Base-by-base conservation (phyloP, 208 protist genomes). In the Leishmania amazonensis region DNA sequence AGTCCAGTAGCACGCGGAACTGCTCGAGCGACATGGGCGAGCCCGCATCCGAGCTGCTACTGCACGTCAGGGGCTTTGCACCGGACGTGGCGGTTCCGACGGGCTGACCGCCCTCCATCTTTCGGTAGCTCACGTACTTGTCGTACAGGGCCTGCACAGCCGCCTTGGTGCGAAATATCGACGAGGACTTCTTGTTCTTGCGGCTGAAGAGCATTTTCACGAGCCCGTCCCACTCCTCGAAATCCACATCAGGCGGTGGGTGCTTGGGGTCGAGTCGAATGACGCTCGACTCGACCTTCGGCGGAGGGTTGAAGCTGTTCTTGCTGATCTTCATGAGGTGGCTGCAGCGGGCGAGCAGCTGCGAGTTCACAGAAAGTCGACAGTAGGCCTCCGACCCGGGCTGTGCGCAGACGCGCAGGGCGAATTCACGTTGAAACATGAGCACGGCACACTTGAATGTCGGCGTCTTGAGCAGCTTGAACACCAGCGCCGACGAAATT, bases 351-450 rank as follows among this genome's bases (percentile, higher is more conserved):
- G 99, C 92, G 13, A 99, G 94, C 35, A 99, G 94, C 89, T 99
- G 99, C 15, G 98, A 97, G 89, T 99, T 99, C 31, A 99, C 98
- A 28, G 99, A 99, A 17, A 99, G 94, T 67, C 99, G 95, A 88
- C 99, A 99, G 89, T 99, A 99, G 40, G 99, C 88, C 85, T 97
- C 92, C 31, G 98, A 94, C 62, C 97, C 99, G 15, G 99, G 99
- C 90, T 99, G 94, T n/a, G 99, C 99, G 47, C 98, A 97, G 21
- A 99, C 90, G 53, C 99, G 91, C 78, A 99, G 84, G 31, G 99
- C 99, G 88, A 99, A 99, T 89, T 99, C 99, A 6, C 97, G 82
- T 94, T 99, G 99, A 87, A 99, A 99, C 99, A 99, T 99, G 35
- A 99, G 92, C 73, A 99, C 98, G 9, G 99, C 99, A 77, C 93